Percentiles rank a stretch among this genome's conserved stretches.
These are phyloP conservation scores for Pontederia paniculata DNA, from an alignment of 176 grass and related monocot species.

Conservation along the genomic window DNA sequence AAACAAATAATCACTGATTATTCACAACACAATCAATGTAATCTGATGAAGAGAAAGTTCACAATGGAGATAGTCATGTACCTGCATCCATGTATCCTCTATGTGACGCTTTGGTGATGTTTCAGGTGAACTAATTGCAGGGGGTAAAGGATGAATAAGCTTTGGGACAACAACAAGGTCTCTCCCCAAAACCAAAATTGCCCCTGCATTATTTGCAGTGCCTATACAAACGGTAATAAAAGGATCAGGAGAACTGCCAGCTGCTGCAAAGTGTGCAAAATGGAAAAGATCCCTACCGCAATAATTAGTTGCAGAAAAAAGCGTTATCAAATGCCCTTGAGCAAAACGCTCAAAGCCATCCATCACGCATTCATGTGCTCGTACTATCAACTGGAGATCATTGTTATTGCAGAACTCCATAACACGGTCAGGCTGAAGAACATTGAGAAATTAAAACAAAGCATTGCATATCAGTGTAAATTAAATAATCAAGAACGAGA, in stretches of 20 bases:
- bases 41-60: constrained; percentile 1
- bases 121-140: constrained; percentile 82
- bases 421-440: constrained; percentile 89
- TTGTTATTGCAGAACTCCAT: constrained; percentile 99
- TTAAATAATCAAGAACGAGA: constrained; percentile 7
- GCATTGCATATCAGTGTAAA: not conserved
- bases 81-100: constrained; percentile 99
- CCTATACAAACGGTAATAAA: constrained; percentile 37
- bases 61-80: constrained; percentile 17
- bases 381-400: constrained; percentile 92
- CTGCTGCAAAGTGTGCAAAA: not conserved
- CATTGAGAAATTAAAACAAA: constrained; percentile 22
- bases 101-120: constrained; percentile 78
- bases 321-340: constrained; percentile 98
- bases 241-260: not conserved
- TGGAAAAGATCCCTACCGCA: constrained; percentile 48
- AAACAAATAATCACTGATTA: not conserved
- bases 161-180: constrained; percentile 98
- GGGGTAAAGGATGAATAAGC: constrained; percentile 97
- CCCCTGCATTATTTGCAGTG: constrained; percentile 98
- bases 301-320: constrained; percentile 99
- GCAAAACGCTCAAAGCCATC: constrained; percentile 99
- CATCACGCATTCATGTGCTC: constrained; percentile 98
- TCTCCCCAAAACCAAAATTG: constrained; percentile 95
- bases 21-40: not conserved